A percentile compares a stretch with the other conserved stretches of the same genome.
Evolutionary conservation across 345 rosid genomes (phyloP).

Genomic region (Bruguiera gymnorhiza): DNA sequence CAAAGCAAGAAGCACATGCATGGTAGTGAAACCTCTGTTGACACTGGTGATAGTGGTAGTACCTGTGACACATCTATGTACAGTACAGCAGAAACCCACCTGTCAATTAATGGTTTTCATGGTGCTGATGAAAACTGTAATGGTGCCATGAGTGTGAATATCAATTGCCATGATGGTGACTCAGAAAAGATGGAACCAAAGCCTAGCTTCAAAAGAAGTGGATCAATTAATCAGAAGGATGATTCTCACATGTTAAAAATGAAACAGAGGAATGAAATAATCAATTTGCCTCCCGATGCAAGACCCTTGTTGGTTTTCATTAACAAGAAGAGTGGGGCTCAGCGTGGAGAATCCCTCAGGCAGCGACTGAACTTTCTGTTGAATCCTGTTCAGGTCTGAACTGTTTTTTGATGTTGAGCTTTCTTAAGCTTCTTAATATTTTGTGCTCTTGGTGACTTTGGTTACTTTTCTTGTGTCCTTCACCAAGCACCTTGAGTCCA

Average conservation of each 20-base stretch:
- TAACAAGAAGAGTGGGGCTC: conserved; percentile 83
- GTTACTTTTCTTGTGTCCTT: background rate
- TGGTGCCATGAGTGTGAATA: conserved; percentile 33
- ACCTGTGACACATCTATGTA: conserved; percentile 53
- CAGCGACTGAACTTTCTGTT: conserved; percentile 68
- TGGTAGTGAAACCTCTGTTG: conserved; percentile 53
- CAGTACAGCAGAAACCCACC: conserved; percentile 52
- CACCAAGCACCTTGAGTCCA: background rate
- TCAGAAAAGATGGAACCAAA: conserved; percentile 48
- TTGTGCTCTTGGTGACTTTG: background rate
- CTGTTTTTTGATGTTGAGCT: background rate
- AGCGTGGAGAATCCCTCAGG: conserved; percentile 64
- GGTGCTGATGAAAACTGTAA: conserved; percentile 45
- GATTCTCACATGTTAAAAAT: conserved; percentile 59
- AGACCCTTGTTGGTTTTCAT: conserved; percentile 78
- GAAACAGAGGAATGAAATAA: conserved; percentile 71
- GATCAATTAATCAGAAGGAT: conserved; percentile 67
- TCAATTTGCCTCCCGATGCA: conserved; percentile 54
- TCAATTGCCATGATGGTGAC: conserved; percentile 36
- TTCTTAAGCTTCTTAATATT: background rate
- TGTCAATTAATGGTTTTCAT: conserved; percentile 42
- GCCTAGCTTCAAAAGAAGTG: conserved; percentile 55
- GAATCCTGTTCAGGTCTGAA: conserved; percentile 69
- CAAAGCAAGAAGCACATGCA: conserved; percentile 81
- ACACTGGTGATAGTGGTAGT: conserved; percentile 52